phyloP scores from a whole-genome alignment of 805 yeast species.

The Teunomyces barrocoloradensis region DNA sequence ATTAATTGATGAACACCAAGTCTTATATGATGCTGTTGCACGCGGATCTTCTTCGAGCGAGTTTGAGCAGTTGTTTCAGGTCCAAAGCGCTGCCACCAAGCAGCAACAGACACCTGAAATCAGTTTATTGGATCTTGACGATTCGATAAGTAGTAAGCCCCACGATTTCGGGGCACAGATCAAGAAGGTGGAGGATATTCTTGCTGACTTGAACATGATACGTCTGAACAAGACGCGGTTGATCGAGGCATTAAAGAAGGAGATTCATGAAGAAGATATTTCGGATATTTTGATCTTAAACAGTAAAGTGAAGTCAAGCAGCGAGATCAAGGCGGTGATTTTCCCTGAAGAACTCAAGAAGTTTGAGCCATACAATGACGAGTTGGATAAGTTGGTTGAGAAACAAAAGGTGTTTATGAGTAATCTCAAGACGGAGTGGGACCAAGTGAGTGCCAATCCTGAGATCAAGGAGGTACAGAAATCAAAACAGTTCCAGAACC shows the following conservation, averaged over 20 bases:
- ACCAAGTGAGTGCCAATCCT: slow-evolving; percentile 21
- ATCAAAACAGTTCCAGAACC: slow-evolving; percentile 38
- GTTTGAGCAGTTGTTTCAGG: slow-evolving; percentile 32
- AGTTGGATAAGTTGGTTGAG: slow-evolving; percentile 65
- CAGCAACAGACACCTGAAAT: slow-evolving; percentile 21
- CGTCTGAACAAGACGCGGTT: slow-evolving; percentile 62
- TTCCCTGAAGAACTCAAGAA: slow-evolving; percentile 75
- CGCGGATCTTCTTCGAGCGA: slow-evolving; percentile 43
- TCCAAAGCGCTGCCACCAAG: neutral
- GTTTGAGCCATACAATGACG: slow-evolving; percentile 63
- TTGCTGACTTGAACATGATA: slow-evolving; percentile 60
- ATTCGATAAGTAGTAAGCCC: slow-evolving; percentile 21
- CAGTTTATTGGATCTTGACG: slow-evolving; percentile 71
- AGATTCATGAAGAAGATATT: slow-evolving; percentile 80
- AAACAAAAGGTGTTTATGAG: slow-evolving; percentile 55
- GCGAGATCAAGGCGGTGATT: slow-evolving; percentile 51
- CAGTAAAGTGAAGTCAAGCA: slow-evolving; percentile 51
- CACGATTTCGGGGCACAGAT: slow-evolving; percentile 38
- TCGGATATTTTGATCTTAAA: slow-evolving; percentile 70
- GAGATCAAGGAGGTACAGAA: slow-evolving; percentile 40
- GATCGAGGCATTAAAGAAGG: slow-evolving; percentile 62
- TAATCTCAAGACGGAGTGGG: slow-evolving; percentile 31
- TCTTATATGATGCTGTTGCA: slow-evolving; percentile 25
- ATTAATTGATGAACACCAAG: slow-evolving; percentile 36
- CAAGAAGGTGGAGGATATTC: slow-evolving; percentile 50